Evolutionary conservation across 306 rosid genomes (phyloP).

Genomic region (Quercus wislizeni): DNA sequence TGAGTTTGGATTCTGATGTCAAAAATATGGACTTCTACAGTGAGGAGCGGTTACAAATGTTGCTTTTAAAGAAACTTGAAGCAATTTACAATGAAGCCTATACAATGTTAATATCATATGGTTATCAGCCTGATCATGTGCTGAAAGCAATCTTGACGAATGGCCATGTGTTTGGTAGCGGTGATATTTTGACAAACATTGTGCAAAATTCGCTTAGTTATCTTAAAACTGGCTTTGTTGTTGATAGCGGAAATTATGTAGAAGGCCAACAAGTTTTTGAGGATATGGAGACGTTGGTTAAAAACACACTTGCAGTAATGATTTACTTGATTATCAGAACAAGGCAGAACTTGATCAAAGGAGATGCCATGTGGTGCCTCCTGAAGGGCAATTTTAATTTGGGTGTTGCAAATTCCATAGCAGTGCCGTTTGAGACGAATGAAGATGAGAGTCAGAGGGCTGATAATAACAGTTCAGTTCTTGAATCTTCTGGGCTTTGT

Average conservation of each 20-base stretch:
- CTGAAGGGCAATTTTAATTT: slow-evolving; percentile 2
- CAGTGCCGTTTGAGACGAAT: not conserved
- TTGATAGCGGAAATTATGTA: not conserved
- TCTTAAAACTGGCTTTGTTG: not conserved
- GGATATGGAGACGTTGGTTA: not conserved
- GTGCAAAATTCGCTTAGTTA: slow-evolving; percentile 1
- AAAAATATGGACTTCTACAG: not conserved
- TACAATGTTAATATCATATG: not conserved
- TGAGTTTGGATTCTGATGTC: not conserved
- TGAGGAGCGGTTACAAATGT: not conserved
- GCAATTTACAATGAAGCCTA: not conserved
- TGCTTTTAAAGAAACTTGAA: not conserved
- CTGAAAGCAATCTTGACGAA: not conserved
- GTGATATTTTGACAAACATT: not conserved
- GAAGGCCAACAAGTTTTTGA: not conserved
- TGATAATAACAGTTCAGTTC: not conserved
- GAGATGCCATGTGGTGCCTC: slow-evolving; percentile 9
- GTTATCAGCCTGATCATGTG: not conserved
- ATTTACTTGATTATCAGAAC: not conserved
- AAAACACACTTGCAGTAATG: not conserved
- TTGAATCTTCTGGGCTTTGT: not conserved
- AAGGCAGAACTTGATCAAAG: not conserved
- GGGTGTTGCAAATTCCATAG: not conserved
- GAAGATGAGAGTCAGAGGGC: not conserved
- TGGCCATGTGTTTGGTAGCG: not conserved